These are phyloP conservation scores for Begonia fuchsioides DNA, from an alignment of 306 rosid genomes.

Conservation along the genomic window DNA sequence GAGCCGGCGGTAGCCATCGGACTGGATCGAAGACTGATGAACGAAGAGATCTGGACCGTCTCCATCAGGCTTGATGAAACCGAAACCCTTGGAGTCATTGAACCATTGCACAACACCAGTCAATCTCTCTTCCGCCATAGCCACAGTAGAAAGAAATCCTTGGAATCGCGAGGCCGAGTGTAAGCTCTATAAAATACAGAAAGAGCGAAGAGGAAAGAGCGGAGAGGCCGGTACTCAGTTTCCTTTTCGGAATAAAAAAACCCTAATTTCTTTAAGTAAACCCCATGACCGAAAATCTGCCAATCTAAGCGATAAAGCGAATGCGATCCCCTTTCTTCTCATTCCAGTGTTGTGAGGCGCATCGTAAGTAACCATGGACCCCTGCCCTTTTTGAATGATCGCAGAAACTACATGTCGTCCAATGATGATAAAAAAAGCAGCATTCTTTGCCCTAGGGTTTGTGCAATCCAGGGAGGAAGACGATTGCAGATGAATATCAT, in stretches of 20 bases:
- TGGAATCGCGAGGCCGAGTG: not conserved
- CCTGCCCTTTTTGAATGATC: no score
- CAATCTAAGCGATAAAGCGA: no score
- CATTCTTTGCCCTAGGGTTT: no score
- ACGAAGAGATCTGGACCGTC: conserved; percentile 72
- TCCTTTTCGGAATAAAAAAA: not conserved
- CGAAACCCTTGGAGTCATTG: conserved; percentile 61
- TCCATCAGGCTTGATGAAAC: conserved; percentile 74
- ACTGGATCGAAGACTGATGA: conserved; percentile 71
- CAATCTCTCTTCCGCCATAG: conserved; percentile 60
- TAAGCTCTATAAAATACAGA: conserved; percentile 8
- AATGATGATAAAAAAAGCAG: no score
- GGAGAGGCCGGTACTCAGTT: not conserved
- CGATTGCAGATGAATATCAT: no score
- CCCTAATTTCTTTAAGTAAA: conserved; percentile 5
- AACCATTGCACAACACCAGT: conserved; percentile 77
- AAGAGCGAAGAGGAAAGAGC: conserved; percentile 2
- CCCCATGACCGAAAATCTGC: not conserved
- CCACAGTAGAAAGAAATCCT: conserved; percentile 1
- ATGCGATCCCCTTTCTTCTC: no score
- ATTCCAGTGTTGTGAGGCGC: no score
- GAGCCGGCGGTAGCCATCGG: conserved; percentile 70
- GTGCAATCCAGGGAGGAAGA: no score
- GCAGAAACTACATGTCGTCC: no score
- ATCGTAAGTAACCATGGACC: no score